Evolutionary conservation across 306 rosid species (phyloP), one percentile per base, ranked within the genome.

Genomic region (Luffa aegyptiaca): DNA sequence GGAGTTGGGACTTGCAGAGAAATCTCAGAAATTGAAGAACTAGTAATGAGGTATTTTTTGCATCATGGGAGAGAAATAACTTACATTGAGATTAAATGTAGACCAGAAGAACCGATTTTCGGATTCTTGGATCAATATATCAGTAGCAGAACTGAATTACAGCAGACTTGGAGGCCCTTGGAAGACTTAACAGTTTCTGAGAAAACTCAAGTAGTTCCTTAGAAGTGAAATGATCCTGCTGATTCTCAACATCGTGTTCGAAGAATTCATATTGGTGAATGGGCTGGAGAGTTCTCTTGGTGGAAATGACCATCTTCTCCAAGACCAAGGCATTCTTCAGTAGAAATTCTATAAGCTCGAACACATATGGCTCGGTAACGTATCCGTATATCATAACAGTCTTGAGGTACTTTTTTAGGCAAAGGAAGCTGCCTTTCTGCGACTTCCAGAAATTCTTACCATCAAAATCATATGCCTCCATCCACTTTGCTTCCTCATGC

Each of bases 201-300:
- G 80, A 76, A 57, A 76, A 76, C 61, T 76, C 69, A 57, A 57
- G 36, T 21, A 77, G 37, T 58, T 77, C 33, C 70, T 77, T 18
- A 26, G 14, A 42, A 41, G 52, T 41, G n/a, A 39, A 58, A 20
- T 12, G 53, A 77, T 12, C 18, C 80, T 55, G 42, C 53, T 57
- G 52, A 11, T 39, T 8, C 16, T 6, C 52, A 58, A 18, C 48
- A 9, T 56, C 56, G 18, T 12, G 5, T 12, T 16, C 5, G 16
- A 57, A 39, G 21, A n/a, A 8, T 3, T 57, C 80, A 53, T 49
- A 45, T 72, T 46, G 77, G 52, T 45, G 56, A 49, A 49, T 49
- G 10, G 14, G 57, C 12, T 10, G 59, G 77, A 49, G 39, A 33
- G 56, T 72, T 7, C n/a, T 72, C 58, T 48, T 72, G 16, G 77